phyloP scores from a whole-genome alignment of 2,329 filamentous ascomycete genomes.

The Chrysosporium queenslandicum region DNA sequence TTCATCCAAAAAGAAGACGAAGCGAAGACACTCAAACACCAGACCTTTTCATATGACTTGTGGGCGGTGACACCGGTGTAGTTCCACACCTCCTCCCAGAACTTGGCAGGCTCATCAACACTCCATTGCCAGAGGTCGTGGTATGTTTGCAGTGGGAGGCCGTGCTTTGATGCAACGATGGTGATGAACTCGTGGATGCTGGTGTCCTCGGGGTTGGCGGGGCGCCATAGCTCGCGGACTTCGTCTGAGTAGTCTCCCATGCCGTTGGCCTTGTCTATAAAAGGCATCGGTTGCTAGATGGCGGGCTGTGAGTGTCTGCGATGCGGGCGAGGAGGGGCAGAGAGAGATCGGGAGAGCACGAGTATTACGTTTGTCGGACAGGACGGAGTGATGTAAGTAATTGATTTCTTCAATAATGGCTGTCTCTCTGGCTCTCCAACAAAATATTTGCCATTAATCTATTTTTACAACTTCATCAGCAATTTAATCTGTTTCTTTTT shows the following conservation, averaged over 20 bases:
- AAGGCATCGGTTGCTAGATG: conserved; percentile 9
- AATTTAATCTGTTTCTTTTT: no score
- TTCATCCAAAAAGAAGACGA: no score
- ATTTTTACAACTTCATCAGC: no score
- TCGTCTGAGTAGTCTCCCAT: conserved; percentile 11
- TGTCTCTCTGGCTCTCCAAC: no score
- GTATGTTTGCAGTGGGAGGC: conserved; percentile 55
- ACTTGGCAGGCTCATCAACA: conserved; percentile 59
- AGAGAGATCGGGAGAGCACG: no score
- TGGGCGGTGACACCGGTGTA: conserved; percentile 68
- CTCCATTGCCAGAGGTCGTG: conserved; percentile 78
- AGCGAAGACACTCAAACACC: no score
- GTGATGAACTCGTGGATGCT: conserved; percentile 63
- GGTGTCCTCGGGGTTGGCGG: conserved; percentile 56
- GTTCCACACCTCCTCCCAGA: conserved; percentile 81
- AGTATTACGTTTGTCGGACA: no score
- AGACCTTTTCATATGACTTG: conserved; percentile 40
- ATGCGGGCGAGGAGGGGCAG: no score
- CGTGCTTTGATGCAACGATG: conserved; percentile 57
- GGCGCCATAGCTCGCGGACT: conserved; percentile 56
- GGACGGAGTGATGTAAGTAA: no score
- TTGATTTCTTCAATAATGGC: no score
- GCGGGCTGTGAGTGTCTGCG: not conserved
- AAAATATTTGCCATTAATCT: no score
- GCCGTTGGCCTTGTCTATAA: conserved; percentile 9